Evolutionary conservation across 1,284 basidiomycete species (phyloP).

Genomic region (Rhodotorula sp.): DNA sequence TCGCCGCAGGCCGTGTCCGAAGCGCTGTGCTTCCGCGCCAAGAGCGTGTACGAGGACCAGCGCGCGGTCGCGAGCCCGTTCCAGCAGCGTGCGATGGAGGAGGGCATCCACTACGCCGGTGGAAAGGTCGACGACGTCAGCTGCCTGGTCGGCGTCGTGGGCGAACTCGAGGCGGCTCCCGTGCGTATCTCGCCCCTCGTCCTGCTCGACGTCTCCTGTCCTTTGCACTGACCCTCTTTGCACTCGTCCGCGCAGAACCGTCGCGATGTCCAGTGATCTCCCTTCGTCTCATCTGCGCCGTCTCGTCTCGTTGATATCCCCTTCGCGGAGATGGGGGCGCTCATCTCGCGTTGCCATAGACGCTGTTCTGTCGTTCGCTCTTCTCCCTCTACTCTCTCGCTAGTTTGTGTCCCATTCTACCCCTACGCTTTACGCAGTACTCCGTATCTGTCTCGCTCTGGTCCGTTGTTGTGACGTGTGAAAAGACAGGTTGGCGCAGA

Average conservation of each 20-base stretch:
- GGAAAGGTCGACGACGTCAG: constrained; percentile 55
- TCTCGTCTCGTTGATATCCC: too few relatives aligned
- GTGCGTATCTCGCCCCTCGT: background rate
- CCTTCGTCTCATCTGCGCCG: background rate
- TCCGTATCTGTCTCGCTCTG: background rate
- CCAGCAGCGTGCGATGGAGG: constrained; percentile 59
- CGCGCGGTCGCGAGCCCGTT: constrained; percentile 57
- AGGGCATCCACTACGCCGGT: constrained; percentile 57
- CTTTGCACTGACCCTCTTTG: background rate
- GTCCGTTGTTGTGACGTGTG: background rate
- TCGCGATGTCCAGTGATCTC: constrained; percentile 8
- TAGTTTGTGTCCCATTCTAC: background rate
- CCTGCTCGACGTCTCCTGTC: too few relatives aligned
- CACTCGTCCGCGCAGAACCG: constrained; percentile 1
- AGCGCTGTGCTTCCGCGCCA: constrained; percentile 56
- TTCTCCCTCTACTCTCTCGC: background rate
- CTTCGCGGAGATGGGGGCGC: too few relatives aligned
- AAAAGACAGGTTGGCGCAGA: too few relatives aligned
- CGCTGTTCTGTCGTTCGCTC: background rate
- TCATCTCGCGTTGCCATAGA: background rate
- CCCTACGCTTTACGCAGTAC: background rate
- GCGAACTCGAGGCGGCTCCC: constrained; percentile 45
- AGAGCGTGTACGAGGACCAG: constrained; percentile 56
- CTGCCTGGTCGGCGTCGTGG: constrained; percentile 53
- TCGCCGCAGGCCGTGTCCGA: constrained; percentile 58